Evolutionary conservation across 2,329 filamentous ascomycete genomes (phyloP).

Genomic region (Mariannaea sp.): DNA sequence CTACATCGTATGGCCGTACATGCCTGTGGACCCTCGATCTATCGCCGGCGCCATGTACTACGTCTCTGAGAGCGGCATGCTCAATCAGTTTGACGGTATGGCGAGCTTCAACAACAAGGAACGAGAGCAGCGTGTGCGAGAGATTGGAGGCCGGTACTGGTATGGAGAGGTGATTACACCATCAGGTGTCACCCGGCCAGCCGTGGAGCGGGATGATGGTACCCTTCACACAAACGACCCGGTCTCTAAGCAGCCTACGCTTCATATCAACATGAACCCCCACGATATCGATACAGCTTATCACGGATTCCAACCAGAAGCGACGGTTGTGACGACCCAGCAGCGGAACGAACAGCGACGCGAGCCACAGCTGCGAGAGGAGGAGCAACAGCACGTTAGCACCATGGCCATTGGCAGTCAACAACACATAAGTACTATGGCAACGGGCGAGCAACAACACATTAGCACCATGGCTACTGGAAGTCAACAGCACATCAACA

Average conservation of each 20-base stretch:
- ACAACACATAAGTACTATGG: no score
- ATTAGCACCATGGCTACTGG: not conserved
- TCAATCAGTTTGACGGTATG: slow-evolving; percentile 33
- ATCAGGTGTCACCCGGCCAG: slow-evolving; percentile 27
- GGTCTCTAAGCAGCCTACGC: slow-evolving; percentile 6
- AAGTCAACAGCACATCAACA: not conserved
- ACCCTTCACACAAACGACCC: slow-evolving; percentile 16
- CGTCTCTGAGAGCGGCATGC: slow-evolving; percentile 38
- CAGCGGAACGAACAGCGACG: not conserved
- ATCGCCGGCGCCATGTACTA: slow-evolving; percentile 54
- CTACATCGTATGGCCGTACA: slow-evolving; percentile 48
- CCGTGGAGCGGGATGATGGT: slow-evolving; percentile 36
- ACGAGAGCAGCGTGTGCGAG: slow-evolving; percentile 28
- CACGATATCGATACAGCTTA: slow-evolving; percentile 30
- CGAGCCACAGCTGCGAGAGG: no score
- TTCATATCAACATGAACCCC: slow-evolving; percentile 7
- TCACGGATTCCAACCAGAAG: slow-evolving; percentile 22
- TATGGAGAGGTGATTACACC: slow-evolving; percentile 32
- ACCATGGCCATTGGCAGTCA: not conserved
- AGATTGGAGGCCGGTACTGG: slow-evolving; percentile 33
- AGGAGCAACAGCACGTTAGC: not conserved
- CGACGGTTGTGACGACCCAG: not conserved
- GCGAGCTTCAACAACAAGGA: slow-evolving; percentile 27
- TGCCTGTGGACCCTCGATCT: slow-evolving; percentile 54
- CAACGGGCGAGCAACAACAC: no score